Evolutionary conservation across 2,329 filamentous ascomycete species (phyloP).

Genomic region (Fusarium sp.): DNA sequence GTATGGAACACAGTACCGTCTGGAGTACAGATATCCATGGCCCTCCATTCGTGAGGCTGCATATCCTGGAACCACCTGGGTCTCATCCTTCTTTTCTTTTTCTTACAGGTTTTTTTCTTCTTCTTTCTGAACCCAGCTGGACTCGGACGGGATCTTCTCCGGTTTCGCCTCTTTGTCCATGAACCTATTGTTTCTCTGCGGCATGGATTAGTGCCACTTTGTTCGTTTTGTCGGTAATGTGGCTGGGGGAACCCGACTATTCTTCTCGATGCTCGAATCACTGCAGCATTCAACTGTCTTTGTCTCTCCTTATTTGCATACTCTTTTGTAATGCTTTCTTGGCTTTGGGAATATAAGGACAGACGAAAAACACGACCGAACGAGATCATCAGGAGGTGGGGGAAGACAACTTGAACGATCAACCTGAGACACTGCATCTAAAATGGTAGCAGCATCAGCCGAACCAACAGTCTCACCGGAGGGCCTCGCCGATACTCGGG

Average conservation of each 20-base stretch:
- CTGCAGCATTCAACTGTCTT: not conserved
- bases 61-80: not conserved
- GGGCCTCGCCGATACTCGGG: slow-evolving; percentile 21
- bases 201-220: not conserved
- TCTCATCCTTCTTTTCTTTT: not conserved
- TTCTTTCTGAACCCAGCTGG: not conserved
- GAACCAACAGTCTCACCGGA: slow-evolving; percentile 15
- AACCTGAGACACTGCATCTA: not conserved
- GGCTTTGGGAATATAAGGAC: slow-evolving; percentile 7
- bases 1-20: not conserved
- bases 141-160: not conserved
- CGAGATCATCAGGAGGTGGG: not conserved
- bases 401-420: not conserved
- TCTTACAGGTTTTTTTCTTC: not conserved
- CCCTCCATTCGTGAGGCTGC: not conserved
- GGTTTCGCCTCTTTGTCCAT: not conserved
- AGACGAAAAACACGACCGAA: not conserved
- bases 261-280: not conserved
- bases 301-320: not conserved
- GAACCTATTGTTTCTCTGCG: not conserved
- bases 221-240: not conserved
- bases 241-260: not conserved
- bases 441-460: slow-evolving; percentile 9
- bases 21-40: not conserved
- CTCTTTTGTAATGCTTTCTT: not conserved